Evolutionary conservation across 805 yeast genomes (phyloP).

Genomic region (Ogataea siamensis): DNA sequence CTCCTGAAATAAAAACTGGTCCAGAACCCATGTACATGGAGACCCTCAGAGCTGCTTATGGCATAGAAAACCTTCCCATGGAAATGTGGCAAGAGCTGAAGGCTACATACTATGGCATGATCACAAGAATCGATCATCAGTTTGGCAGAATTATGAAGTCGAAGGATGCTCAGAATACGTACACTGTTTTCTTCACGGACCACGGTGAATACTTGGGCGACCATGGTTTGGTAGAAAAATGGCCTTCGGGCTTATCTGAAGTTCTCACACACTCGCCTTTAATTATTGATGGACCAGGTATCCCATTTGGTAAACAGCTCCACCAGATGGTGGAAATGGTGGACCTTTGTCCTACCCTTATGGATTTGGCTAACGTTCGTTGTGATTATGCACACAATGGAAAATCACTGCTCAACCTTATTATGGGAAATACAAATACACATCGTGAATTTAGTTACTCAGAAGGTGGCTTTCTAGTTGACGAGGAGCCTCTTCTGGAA

Average conservation of each 20-base stretch:
- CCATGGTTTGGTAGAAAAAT: neutral
- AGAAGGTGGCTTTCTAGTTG: neutral
- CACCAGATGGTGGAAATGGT: neutral
- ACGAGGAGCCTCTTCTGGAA: neutral
- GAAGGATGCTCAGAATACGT: neutral
- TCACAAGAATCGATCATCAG: conserved; percentile 18
- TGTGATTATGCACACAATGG: neutral
- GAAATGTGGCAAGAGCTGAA: conserved; percentile 17
- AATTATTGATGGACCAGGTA: neutral
- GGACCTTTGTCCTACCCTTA: neutral
- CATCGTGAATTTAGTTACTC: neutral
- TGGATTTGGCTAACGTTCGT: neutral
- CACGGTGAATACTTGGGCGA: neutral
- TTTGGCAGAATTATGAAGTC: conserved; percentile 16
- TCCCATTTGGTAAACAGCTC: neutral
- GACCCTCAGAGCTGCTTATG: neutral
- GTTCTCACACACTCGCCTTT: neutral
- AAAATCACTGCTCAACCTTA: neutral
- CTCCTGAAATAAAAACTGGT: neutral
- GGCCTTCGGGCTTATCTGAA: neutral
- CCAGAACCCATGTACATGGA: neutral
- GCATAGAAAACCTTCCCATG: conserved; percentile 3
- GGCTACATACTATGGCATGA: conserved; percentile 23
- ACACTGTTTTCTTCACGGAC: neutral
- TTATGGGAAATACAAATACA: neutral